phyloP scores from a whole-genome alignment of 177 flowering plant species.

The Vitis hybrid region DNA sequence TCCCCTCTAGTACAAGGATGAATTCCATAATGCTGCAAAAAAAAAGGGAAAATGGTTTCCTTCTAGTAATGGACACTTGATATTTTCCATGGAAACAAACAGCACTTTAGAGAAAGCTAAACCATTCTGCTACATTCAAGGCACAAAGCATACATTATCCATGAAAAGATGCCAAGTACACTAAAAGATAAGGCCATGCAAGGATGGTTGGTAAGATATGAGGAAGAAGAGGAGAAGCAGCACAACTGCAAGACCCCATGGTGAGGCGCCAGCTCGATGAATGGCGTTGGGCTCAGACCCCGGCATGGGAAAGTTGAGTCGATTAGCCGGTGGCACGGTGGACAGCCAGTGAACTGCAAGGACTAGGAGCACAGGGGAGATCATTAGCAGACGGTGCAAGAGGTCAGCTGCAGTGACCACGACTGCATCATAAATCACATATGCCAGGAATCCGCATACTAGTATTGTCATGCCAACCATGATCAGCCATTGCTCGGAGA shows the following conservation, averaged over 20 bases:
- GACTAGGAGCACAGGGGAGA: constrained; percentile 46
- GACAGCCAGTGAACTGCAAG: constrained; percentile 55
- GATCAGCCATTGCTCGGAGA: constrained; percentile 30
- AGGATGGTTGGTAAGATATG: constrained; percentile 39
- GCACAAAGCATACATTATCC: not conserved
- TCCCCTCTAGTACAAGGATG: too few species aligned
- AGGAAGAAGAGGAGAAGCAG: constrained; percentile 37
- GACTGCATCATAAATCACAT: constrained; percentile 42
- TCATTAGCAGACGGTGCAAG: constrained; percentile 36
- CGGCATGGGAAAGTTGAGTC: constrained; percentile 29
- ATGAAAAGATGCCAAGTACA: not conserved
- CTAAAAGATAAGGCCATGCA: constrained; percentile 20
- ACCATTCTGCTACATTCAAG: not conserved
- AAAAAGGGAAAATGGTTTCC: too few species aligned
- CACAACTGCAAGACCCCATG: constrained; percentile 50
- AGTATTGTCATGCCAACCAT: constrained; percentile 9
- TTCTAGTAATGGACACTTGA: too few species aligned
- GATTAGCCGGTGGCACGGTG: constrained; percentile 14
- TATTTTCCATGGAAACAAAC: not conserved
- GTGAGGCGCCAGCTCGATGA: constrained; percentile 46
- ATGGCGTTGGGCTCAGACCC: constrained; percentile 43
- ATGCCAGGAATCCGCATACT: constrained; percentile 31
- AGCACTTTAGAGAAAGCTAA: not conserved
- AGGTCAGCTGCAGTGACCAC: constrained; percentile 47
- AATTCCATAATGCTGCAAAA: too few species aligned